Evolutionary conservation across 192 early-diverging fungal genomes (phyloP), one percentile per base, ranked within the genome.

Genomic region (Endogone sp.): DNA sequence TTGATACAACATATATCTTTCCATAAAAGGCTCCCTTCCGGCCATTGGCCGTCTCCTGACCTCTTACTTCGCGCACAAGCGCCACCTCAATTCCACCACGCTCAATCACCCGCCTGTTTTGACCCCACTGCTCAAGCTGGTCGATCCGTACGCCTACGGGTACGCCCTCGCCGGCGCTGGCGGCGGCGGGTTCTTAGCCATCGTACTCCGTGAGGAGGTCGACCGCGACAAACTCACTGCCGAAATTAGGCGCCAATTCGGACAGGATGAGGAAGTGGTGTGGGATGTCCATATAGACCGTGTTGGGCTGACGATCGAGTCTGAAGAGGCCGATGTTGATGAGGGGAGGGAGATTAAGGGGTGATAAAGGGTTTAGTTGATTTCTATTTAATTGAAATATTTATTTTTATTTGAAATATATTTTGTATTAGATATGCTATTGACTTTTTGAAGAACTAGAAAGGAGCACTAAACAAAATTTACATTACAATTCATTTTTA

Each of bases 101-200:
- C 59, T 76, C 0, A 23, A 67, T 4, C 62, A 72, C 23, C 75
- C 75, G 10, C 66, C 70, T 21, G 22, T 62, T 2, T 32, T 76
- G 0, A 27, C 28, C 0, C 21, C 28, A 10, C 63, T 76, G 0
- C 20, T 76, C 2, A 13, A 6, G 0, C 64, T 66, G 56, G 25
- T 76, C 2, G 56, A 54, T 9, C 62, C 69, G 0, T 57, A 59
- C 29, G 65, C 71, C 23, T 70, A 71, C 11, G 75, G 75, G 4
- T 66, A 63, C 20, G 62, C 75, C 0, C 56, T 76, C 9, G 61
- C 66, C 8, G 75, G 75, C 2, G 75, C 75, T 16, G 75, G 75
- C 1, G 75, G 70, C 1, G 75, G 75, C 21, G 75, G 75, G 2
- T 76, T 71, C 54, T 61, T 76, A 58, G 65, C 37, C 0, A 65